These are phyloP conservation scores for Colletotrichum noveboracense DNA, from an alignment of 2,329 filamentous ascomycete genomes.

Conservation along the genomic window DNA sequence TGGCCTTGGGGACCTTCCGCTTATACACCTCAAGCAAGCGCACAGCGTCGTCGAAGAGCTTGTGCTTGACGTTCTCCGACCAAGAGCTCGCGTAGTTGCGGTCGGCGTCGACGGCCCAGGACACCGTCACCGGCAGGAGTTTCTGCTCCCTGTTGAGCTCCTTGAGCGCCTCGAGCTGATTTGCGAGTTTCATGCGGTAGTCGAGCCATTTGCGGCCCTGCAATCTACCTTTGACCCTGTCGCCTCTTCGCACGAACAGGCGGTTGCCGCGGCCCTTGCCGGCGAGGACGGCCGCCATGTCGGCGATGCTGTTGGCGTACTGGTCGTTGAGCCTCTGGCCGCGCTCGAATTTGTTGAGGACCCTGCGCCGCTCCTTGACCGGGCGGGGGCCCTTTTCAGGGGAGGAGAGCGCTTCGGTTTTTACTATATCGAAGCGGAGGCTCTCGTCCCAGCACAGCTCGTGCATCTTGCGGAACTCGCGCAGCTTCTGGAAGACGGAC, in stretches of 20 bases:
- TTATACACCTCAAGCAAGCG: slow-evolving; percentile 7
- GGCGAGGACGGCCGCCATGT: slow-evolving; percentile 64
- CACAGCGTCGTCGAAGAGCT: slow-evolving; percentile 32
- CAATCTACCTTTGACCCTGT: not conserved
- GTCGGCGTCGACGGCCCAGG: slow-evolving; percentile 57
- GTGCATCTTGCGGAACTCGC: slow-evolving; percentile 68
- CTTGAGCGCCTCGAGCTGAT: not conserved
- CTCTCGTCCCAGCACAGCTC: slow-evolving; percentile 63
- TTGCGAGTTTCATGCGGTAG: not conserved
- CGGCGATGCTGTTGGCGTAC: slow-evolving; percentile 66
- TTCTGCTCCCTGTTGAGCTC: slow-evolving; percentile 11
- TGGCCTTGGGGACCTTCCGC: not conserved
- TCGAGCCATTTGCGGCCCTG: not conserved
- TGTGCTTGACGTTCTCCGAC: slow-evolving; percentile 60
- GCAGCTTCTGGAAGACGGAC: slow-evolving; percentile 66
- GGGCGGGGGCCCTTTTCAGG: not conserved
- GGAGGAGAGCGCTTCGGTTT: not conserved
- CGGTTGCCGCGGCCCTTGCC: slow-evolving; percentile 58
- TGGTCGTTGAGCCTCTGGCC: slow-evolving; percentile 63
- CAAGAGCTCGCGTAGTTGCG: slow-evolving; percentile 51
- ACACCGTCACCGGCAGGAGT: slow-evolving; percentile 50
- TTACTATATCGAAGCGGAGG: slow-evolving; percentile 34
- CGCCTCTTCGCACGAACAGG: slow-evolving; percentile 40
- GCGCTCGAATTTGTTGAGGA: slow-evolving; percentile 47
- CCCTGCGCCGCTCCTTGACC: slow-evolving; percentile 28